Evolutionary conservation across 495 filamentous ascomycete genomes (phyloP), one percentile per base, ranked within the genome.

Genomic region (Penicillium canescens): DNA sequence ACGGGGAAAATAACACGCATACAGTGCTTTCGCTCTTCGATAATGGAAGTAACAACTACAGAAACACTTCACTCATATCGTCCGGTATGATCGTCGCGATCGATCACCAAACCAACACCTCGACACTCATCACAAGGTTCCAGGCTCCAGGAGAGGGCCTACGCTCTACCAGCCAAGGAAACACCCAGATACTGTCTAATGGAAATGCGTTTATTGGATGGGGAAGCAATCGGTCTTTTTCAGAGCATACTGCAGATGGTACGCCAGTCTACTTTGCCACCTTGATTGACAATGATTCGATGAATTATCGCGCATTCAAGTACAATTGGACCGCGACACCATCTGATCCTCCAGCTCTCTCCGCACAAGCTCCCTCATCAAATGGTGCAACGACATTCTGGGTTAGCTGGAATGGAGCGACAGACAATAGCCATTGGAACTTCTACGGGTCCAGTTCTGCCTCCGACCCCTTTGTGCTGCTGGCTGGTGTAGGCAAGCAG

Each of bases 201-300:
- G 76, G 73, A 16, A 76, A 79, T 41, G 55, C 69, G 6, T 69
- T 81, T 7, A 67, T 81, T 7, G 75, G 76, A 37, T 82, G 78
- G 78, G 77, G 81, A 13, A 70, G 69, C 16, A 63, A 69, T 13
- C 67, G 73, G 0, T 73, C 71, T 20, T 61, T 80, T 40, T 78
- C 73, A 0, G 80, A 84, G 52, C 77, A 75, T 52, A 64, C 62
- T 2, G 54, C 65, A 3, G 67, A 78, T 42, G 79, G 80, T 2
- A 69, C 66, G 13, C 58, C 66, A 0, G 50, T 81, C 3, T 75
- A 75, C 42, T 54, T 52, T 9, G 64, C 60, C 1, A 51, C 38
- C n/a, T 56, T 63, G 9, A 57, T 35, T 7, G 21, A 56, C 8
- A 11, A 46, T 5, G 21, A 43, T 6, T 40, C 52, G 5, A 42